Conservation (phyloP, 805 yeast species). For the Huiozyma naganishii region DNA sequence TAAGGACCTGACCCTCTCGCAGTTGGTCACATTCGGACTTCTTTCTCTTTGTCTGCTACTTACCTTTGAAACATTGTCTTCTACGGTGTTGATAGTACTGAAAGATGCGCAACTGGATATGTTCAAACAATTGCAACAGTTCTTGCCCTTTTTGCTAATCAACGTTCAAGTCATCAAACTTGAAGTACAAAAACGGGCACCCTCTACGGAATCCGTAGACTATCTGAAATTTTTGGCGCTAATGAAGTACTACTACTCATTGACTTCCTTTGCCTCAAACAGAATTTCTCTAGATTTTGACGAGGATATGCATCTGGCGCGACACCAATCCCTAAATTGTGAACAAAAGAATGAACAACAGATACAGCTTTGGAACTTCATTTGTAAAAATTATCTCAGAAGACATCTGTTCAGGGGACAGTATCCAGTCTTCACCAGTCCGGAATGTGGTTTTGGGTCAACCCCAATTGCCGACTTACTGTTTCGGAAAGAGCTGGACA, state of each 20-base stretch:
- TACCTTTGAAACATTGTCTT: conserved; percentile 19
- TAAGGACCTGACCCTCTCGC: conserved; percentile 10
- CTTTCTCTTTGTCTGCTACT: conserved; percentile 16
- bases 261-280: conserved; percentile 5
- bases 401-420: conserved; percentile 23
- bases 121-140: conserved; percentile 9
- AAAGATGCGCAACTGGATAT: conserved; percentile 14
- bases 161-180: conserved; percentile 12
- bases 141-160: conserved; percentile 6
- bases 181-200: conserved; percentile 13
- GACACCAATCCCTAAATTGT: conserved; percentile 18
- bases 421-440: conserved; percentile 13
- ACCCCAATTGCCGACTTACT: conserved; percentile 20
- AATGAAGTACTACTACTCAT: conserved; percentile 14
- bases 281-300: conserved; percentile 14
- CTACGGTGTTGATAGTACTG: conserved; percentile 22
- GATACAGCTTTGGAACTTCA: conserved; percentile 21
- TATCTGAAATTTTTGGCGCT: conserved; percentile 16
- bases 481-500: conserved; percentile 10
- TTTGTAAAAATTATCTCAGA: conserved; percentile 22
- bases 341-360: conserved; percentile 15
- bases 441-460: conserved; percentile 7
- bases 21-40: conserved; percentile 14
- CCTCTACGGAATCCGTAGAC: conserved; percentile 8
- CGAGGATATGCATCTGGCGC: conserved; percentile 23